Base-by-base conservation (phyloP, 306 rosid species). In the Cucumis melo region DNA sequence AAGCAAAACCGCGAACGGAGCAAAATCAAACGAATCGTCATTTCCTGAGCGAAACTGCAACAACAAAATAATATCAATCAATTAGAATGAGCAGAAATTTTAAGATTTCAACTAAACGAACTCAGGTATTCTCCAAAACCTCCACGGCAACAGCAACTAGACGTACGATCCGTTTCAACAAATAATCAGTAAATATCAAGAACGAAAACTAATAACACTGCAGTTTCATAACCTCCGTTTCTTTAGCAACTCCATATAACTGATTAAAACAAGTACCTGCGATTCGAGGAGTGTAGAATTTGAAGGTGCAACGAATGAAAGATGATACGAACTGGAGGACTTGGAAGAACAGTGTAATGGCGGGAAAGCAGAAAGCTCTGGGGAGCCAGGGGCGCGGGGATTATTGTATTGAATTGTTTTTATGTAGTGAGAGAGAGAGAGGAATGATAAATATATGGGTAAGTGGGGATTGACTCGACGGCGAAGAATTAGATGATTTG, bases 21-120 rank as follows among this genome's bases (percentile, higher is more conserved):
- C n/a, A 65, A 62, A 84, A 38, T 54, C 13, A 46, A 57, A 71
- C 73, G 63, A 34, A 76, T 54, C 80, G 29, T 56, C 89, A 68
- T 81, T 61, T 29, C 75, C 60, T 53, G 58, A 23, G 19, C 5
- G 12, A 39, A 41, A 81, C 67, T 71, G 78, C 78, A 72, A 72
- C 21, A 70, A 76, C 14, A 20, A 32, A 32, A 48, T 4, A 5
- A 44, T 3, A 21, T 54, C 53, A 44, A 39, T 20, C 36, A 41
- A 38, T 39, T 38, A 14, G 32, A 41, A 10, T 66, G 53, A 68
- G 7, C 74, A 23, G n/a, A 42, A 3, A 48, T 5, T 48, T 42
- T 20, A 13, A 41, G 51, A 67, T 67, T 67, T 42, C 74, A 41
- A 9, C 13, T 21, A 41, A 68, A 48, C 58, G 38, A 21, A 23